Percentiles rank a stretch among this genome's conserved stretches.
These are phyloP conservation scores for Carex arenaria DNA, from an alignment of 202 grass and related monocot genomes.

Conservation along the genomic window DNA sequence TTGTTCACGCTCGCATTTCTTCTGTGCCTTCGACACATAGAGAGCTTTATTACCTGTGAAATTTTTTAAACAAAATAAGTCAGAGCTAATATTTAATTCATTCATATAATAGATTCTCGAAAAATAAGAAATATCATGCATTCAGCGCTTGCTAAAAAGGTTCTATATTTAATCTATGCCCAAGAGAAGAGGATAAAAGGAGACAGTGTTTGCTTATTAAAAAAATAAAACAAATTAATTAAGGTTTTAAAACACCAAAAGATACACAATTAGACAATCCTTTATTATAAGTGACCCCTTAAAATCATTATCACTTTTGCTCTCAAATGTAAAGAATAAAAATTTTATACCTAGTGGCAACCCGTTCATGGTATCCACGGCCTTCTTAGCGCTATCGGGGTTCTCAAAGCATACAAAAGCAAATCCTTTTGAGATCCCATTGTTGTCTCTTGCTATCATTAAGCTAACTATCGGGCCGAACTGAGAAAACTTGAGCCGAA, in stretches of 20 bases:
- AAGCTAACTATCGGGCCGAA: slow-evolving; percentile 53
- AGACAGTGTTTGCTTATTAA: not conserved
- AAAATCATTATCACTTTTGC: not conserved
- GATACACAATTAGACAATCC: not conserved
- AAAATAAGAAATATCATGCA: not conserved
- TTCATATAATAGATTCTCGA: not conserved
- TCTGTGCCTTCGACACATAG: slow-evolving; percentile 77
- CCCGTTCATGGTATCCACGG: slow-evolving; percentile 66
- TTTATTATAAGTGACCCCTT: not conserved
- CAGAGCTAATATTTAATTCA: not conserved
- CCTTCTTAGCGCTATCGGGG: slow-evolving; percentile 60
- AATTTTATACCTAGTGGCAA: slow-evolving; percentile 50
- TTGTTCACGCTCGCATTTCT: slow-evolving; percentile 70
- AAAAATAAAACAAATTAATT: not conserved
- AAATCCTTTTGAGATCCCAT: slow-evolving; percentile 71
- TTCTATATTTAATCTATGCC: not conserved
- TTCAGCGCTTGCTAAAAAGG: not conserved
- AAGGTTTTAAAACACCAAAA: not conserved
- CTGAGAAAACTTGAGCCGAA: slow-evolving; percentile 70
- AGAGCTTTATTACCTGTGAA: slow-evolving; percentile 48
- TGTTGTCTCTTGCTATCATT: slow-evolving; percentile 61
- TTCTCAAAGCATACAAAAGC: slow-evolving; percentile 75
- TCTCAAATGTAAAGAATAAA: not conserved
- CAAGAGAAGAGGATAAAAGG: not conserved
- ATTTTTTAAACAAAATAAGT: no score